Conservation (phyloP, 2,329 filamentous ascomycete species). For the Fusarium hainanense region DNA sequence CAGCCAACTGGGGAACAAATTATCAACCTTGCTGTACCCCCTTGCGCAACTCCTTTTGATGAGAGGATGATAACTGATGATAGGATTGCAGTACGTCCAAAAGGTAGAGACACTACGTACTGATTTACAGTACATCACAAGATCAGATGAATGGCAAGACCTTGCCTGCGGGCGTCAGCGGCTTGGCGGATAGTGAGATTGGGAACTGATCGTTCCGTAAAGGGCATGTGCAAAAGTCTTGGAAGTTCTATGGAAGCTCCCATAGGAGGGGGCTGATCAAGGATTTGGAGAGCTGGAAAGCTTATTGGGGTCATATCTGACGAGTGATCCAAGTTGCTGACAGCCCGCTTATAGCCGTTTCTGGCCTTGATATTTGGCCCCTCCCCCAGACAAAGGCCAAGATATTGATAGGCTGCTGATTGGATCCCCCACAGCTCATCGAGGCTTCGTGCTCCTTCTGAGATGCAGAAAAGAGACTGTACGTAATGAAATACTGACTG, state of each 20-base stretch:
- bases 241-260: slow-evolving; percentile 20
- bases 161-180: slow-evolving; percentile 13
- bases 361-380: slow-evolving; percentile 22
- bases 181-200: slow-evolving; percentile 28
- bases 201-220: slow-evolving; percentile 17
- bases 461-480: slow-evolving; percentile 8
- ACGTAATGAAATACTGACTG: slow-evolving; percentile 33
- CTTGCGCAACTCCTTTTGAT: neutral
- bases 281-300: slow-evolving; percentile 26
- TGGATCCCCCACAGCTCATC: slow-evolving; percentile 26
- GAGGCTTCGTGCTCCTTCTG: slow-evolving; percentile 22
- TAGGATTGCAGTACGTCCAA: neutral
- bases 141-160: neutral
- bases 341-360: slow-evolving; percentile 30
- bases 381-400: slow-evolving; percentile 40
- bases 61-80: neutral
- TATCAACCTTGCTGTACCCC: neutral
- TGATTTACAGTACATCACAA: neutral
- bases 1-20: neutral
- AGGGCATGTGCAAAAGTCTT: slow-evolving; percentile 36
- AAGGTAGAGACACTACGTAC: neutral
- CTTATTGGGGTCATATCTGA: slow-evolving; percentile 26
- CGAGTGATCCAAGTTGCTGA: slow-evolving; percentile 3
- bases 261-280: neutral
- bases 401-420: slow-evolving; percentile 16